Base-by-base conservation (phyloP, 257 asterid genomes). In the Leptodermis oblonga region DNA sequence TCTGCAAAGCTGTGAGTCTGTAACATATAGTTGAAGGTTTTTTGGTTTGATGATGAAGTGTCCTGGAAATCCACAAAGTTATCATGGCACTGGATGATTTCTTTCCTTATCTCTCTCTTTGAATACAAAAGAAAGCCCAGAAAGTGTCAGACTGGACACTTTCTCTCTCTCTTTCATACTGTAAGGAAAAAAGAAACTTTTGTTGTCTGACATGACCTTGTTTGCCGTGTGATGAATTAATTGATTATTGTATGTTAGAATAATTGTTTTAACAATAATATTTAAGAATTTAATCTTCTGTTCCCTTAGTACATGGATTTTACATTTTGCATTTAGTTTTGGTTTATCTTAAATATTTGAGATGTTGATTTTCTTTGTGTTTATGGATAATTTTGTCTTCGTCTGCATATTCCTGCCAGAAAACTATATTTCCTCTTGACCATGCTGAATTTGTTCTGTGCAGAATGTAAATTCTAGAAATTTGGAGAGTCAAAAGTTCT, bases 391-490 rank as follows among this genome's bases (percentile, higher is more conserved):
- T 48, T 31, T n/a, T 34, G 10, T 26, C 13, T 55, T 25, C n/a
- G 17, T 66, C 42, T 56, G 48, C 20, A n/a, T 39, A 39, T 55
- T 42, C 39, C 25, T 12, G 20, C 41, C 42, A 13, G 45, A 51
- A 46, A 36, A 31, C 15, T n/a, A 41, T 23, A 18, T 1, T 5
- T 14, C n/a, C 62, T 64, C 18, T 6, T 22, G 22, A 36, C 42
- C 59, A 48, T 56, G 30, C 42, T 48, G 51, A 72, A 46, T n/a
- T 7, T 20, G 59, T 69, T 23, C 31, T 68, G 17, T 64, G 63
- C 83, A 80, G 83, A 75, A 72, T 75, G 74, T 68, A 36, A 56
- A 71, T 65, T 68, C 75, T 69, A 77, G 73, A 67, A 69, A 54
- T 48, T 62, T 56, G 70, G 73, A 61, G 59, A 72, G 70, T 36